These are phyloP conservation scores for Falciphora oryzae DNA, from an alignment of 2,329 filamentous ascomycete species.

Conservation along the genomic window DNA sequence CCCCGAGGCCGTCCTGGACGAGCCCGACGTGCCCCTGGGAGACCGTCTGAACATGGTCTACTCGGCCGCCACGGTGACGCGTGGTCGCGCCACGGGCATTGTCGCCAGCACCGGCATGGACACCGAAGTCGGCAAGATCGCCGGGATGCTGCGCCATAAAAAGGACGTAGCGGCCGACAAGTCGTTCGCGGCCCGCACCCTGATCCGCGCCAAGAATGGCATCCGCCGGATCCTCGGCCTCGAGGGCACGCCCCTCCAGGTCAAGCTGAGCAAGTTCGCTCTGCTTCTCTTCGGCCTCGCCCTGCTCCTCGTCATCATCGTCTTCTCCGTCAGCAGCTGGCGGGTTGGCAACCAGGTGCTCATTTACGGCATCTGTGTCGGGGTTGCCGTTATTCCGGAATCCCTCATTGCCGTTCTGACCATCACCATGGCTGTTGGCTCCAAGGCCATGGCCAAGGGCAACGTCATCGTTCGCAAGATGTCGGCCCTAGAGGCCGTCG, in stretches of 20 bases:
- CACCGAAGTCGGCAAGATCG: constrained; percentile 53
- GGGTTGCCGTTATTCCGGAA: constrained; percentile 48
- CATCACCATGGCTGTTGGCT: constrained; percentile 54
- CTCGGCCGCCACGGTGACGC: constrained; percentile 66
- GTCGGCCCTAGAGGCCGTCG: constrained; percentile 48
- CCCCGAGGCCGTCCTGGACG: constrained; percentile 47
- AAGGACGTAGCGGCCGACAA: constrained; percentile 32
- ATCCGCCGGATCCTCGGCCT: constrained; percentile 37
- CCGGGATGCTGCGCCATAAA: constrained; percentile 47
- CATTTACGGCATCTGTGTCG: constrained; percentile 41
- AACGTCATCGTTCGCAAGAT: constrained; percentile 53
- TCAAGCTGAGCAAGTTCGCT: constrained; percentile 62
- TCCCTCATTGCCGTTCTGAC: constrained; percentile 58
- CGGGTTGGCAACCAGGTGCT: constrained; percentile 40
- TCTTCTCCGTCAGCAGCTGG: constrained; percentile 34
- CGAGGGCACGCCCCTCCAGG: constrained; percentile 62
- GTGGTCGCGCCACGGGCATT: constrained; percentile 62
- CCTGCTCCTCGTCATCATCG: constrained; percentile 34
- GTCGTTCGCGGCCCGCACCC: constrained; percentile 26
- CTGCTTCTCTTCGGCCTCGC: constrained; percentile 58
- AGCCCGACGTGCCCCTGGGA: constrained; percentile 53
- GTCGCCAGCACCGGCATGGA: constrained; percentile 63
- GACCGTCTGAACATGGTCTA: constrained; percentile 68
- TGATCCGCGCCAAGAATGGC: constrained; percentile 19
- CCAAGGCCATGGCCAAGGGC: constrained; percentile 48